phyloP scores from a whole-genome alignment of 441 rosid species.

The Raphanus hybrid region DNA sequence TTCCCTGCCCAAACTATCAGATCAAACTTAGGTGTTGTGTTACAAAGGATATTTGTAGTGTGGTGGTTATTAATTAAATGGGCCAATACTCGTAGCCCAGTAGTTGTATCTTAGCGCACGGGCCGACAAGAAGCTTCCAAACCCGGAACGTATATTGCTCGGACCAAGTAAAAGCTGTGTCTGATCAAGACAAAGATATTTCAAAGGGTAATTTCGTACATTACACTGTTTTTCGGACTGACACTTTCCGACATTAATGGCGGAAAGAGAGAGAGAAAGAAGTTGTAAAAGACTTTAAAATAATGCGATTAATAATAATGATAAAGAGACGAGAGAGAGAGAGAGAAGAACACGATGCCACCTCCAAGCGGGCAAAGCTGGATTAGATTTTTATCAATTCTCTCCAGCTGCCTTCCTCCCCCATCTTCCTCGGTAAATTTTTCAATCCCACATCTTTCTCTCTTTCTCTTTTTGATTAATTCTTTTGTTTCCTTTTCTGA shows the following conservation, averaged over 20 bases:
- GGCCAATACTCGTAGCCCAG: background rate
- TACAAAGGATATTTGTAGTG: too few species aligned
- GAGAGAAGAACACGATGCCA: conserved; percentile 18
- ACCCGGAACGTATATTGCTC: background rate
- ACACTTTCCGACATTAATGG: conserved; percentile 49
- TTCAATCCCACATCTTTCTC: background rate
- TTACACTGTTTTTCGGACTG: conserved; percentile 4
- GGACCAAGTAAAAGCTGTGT: background rate
- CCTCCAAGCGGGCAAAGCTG: conserved; percentile 34
- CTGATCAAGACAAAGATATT: background rate
- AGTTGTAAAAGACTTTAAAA: background rate
- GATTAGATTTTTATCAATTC: conserved; percentile 26
- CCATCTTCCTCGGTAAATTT: conserved; percentile 19
- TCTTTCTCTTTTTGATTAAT: background rate
- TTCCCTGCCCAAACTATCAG: too few species aligned
- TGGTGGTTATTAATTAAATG: too few species aligned
- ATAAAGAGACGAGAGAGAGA: conserved; percentile 32
- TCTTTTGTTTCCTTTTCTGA: too few species aligned
- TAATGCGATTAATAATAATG: conserved; percentile 28
- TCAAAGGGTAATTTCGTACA: conserved; percentile 24
- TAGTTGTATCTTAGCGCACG: background rate
- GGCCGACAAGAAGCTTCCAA: conserved; percentile 10
- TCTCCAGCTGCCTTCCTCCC: conserved; percentile 23
- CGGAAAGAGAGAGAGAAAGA: conserved; percentile 39
- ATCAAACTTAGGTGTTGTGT: too few species aligned